Conservation (phyloP, 352 stramenopile species). For the Phytophthora hybrid region DNA sequence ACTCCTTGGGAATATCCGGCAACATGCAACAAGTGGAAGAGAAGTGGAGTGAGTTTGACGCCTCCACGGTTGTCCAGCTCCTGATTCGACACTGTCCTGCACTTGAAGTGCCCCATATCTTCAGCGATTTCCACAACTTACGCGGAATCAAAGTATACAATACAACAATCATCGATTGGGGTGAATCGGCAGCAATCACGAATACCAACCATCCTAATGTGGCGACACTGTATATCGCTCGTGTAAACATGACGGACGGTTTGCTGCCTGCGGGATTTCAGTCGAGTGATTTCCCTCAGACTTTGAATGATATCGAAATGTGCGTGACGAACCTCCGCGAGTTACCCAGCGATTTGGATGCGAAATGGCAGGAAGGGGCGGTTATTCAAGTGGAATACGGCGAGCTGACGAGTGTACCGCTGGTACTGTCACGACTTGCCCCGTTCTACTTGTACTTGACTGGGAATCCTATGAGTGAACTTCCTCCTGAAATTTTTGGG, state of each 20-base stretch:
- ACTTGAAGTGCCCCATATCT: conserved; percentile 27
- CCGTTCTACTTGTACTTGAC: conserved; percentile 26
- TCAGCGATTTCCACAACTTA: conserved; percentile 33
- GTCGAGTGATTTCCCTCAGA: conserved; percentile 2
- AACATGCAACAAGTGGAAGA: conserved; percentile 12
- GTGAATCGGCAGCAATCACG: conserved; percentile 26
- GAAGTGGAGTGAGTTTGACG: conserved; percentile 32
- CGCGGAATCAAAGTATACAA: conserved; percentile 50
- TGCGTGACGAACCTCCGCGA: not conserved
- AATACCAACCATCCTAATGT: conserved; percentile 29
- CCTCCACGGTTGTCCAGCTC: conserved; percentile 29
- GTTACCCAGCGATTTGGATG: not conserved
- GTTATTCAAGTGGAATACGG: conserved; percentile 32
- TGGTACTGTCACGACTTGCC: conserved; percentile 15
- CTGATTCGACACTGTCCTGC: conserved; percentile 40
- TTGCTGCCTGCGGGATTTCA: conserved; percentile 42
- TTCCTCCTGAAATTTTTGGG: conserved; percentile 25
- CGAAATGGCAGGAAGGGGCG: not conserved
- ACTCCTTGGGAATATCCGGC: conserved; percentile 18
- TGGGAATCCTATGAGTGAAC: conserved; percentile 22
- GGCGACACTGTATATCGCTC: conserved; percentile 37
- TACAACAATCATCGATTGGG: conserved; percentile 38
- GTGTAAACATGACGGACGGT: conserved; percentile 42
- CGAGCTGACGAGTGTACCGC: conserved; percentile 7
- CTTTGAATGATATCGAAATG: not conserved